These are phyloP conservation scores for Nepenthes alata DNA, from an alignment of 179 eudicot genomes.

Conservation along the genomic window DNA sequence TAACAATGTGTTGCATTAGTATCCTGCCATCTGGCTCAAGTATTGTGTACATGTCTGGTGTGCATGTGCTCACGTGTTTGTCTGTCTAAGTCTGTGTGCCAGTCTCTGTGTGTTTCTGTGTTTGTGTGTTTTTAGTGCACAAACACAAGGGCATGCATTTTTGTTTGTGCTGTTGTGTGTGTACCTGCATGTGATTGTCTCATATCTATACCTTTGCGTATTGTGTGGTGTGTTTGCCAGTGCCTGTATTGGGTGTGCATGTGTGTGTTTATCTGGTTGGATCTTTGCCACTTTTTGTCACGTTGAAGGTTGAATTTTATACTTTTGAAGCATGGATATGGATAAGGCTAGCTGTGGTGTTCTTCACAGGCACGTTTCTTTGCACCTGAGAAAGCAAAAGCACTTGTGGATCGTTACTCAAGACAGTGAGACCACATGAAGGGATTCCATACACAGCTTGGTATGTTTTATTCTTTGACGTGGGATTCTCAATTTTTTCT, in stretches of 20 bases:
- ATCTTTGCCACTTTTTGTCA: not conserved
- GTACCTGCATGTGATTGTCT: too few relatives aligned
- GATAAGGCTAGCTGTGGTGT: slow-evolving; percentile 3
- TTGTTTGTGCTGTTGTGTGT: too few relatives aligned
- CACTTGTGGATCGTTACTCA: slow-evolving; percentile 76
- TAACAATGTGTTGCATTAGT: too few relatives aligned
- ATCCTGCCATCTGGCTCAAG: too few relatives aligned
- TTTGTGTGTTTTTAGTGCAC: too few relatives aligned
- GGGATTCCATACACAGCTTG: not conserved
- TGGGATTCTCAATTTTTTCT: not conserved
- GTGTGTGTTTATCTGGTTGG: too few relatives aligned
- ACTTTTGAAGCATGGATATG: not conserved
- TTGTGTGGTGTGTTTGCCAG: too few relatives aligned
- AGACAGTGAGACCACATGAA: slow-evolving; percentile 22
- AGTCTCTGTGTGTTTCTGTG: not conserved
- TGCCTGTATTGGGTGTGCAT: too few relatives aligned
- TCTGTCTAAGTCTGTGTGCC: not conserved
- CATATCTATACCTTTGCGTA: too few relatives aligned
- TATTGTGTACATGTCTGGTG: too few relatives aligned
- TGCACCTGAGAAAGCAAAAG: slow-evolving; percentile 88
- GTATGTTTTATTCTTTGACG: not conserved
- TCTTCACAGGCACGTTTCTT: slow-evolving; percentile 81
- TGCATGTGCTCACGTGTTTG: not conserved
- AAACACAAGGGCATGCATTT: too few relatives aligned
- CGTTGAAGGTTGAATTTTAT: not conserved